Conservation (phyloP, 2,329 filamentous ascomycete species). For the Colletotrichum sp. region DNA sequence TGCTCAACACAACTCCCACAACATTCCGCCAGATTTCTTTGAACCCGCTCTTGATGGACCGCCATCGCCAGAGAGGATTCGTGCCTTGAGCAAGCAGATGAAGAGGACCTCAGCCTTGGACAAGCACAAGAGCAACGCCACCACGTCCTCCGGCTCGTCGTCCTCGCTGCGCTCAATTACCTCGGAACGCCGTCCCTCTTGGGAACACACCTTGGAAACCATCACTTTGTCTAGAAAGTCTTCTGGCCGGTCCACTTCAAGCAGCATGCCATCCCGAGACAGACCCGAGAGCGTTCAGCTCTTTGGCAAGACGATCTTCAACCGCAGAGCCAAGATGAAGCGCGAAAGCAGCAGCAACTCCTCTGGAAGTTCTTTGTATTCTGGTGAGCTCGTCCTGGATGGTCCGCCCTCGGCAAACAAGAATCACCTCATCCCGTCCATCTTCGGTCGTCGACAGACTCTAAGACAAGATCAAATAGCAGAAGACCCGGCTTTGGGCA, state of each 20-base stretch:
- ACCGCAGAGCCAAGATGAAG: slow-evolving; percentile 55
- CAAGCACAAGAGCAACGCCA: slow-evolving; percentile 50
- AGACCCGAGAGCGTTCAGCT: slow-evolving; percentile 64
- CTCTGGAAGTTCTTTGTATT: slow-evolving; percentile 53
- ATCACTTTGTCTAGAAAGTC: slow-evolving; percentile 58
- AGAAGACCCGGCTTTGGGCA: slow-evolving; percentile 27
- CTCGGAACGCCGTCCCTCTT: slow-evolving; percentile 48
- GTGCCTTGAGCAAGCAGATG: slow-evolving; percentile 64
- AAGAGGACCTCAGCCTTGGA: slow-evolving; percentile 56
- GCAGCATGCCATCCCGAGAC: slow-evolving; percentile 57
- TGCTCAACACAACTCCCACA: slow-evolving; percentile 10
- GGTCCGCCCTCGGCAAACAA: slow-evolving; percentile 34
- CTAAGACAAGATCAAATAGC: slow-evolving; percentile 26
- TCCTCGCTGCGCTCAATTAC: slow-evolving; percentile 52
- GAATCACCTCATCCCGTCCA: slow-evolving; percentile 52
- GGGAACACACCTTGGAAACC: slow-evolving; percentile 56
- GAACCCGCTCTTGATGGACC: slow-evolving; percentile 65
- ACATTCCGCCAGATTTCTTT: slow-evolving; percentile 48
- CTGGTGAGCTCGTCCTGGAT: slow-evolving; percentile 45
- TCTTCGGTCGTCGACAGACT: slow-evolving; percentile 56
- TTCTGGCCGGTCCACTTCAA: slow-evolving; percentile 59
- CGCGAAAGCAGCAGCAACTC: slow-evolving; percentile 56
- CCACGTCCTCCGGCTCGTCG: slow-evolving; percentile 60
- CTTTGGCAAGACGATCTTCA: slow-evolving; percentile 65
- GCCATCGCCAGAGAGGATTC: slow-evolving; percentile 63